phyloP scores from a whole-genome alignment of 2,329 filamentous ascomycete genomes.

The Venturia carpophila region DNA sequence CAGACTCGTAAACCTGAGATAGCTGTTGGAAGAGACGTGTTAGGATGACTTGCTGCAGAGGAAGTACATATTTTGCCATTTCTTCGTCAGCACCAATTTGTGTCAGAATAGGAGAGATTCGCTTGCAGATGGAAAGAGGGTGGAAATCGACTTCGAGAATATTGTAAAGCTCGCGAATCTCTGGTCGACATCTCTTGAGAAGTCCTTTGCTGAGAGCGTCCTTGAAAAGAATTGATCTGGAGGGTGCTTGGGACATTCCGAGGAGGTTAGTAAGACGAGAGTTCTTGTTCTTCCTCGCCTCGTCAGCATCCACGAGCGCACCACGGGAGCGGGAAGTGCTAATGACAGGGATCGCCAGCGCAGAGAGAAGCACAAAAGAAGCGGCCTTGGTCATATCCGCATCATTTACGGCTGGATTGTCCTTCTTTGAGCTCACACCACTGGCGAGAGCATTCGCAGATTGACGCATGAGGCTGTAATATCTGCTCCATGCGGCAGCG shows the following conservation, averaged over 20 bases:
- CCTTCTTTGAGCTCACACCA: constrained; percentile 84
- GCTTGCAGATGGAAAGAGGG: constrained; percentile 95
- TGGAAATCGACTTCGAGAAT: constrained; percentile 99
- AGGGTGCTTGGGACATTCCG: constrained; percentile 84
- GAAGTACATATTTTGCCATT: constrained; percentile 94
- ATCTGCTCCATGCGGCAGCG: constrained; percentile 91
- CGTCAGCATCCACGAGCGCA: constrained; percentile 92
- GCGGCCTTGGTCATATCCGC: constrained; percentile 88
- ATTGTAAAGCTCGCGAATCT: constrained; percentile 96
- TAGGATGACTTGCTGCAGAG: constrained; percentile 95
- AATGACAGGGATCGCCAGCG: constrained; percentile 96
- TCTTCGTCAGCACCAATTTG: constrained; percentile 90
- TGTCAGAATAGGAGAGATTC: constrained; percentile 91
- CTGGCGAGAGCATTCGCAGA: constrained; percentile 75
- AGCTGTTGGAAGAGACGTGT: constrained; percentile 98
- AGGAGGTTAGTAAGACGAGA: constrained; percentile 91
- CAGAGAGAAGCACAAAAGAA: constrained; percentile 90
- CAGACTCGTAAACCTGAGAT: constrained; percentile 97
- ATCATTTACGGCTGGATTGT: constrained; percentile 84
- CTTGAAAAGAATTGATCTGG: constrained; percentile 84
- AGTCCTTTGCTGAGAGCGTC: constrained; percentile 93
- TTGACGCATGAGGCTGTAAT: constrained; percentile 92
- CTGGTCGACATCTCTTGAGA: constrained; percentile 81
- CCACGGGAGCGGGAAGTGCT: constrained; percentile 95
- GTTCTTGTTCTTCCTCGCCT: constrained; percentile 98